These are phyloP conservation scores for Decorospora gaudefroyi DNA, from an alignment of 2,329 filamentous ascomycete species.

Conservation along the genomic window DNA sequence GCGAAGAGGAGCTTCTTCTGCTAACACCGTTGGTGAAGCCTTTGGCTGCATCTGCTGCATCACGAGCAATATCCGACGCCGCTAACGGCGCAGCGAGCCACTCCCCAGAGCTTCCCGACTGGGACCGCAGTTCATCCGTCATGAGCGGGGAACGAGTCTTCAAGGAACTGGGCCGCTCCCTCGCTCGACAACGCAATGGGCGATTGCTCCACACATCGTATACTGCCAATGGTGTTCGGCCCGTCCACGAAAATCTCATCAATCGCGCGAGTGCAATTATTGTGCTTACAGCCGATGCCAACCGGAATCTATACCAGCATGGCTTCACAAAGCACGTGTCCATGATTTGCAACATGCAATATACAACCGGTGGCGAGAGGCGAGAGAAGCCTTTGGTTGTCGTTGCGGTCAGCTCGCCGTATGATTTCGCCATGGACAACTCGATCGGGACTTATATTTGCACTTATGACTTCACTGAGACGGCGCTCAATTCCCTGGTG, in stretches of 20 bases:
- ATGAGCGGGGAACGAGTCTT: constrained; percentile 96
- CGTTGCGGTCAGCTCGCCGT: constrained; percentile 90
- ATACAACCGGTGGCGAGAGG: constrained; percentile 70
- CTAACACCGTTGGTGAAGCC: constrained; percentile 90
- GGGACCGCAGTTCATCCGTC: constrained; percentile 65
- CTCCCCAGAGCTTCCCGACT: constrained; percentile 59
- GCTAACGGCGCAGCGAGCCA: constrained; percentile 55
- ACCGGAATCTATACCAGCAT: constrained; percentile 89
- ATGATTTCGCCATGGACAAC: constrained; percentile 93
- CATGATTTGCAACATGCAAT: constrained; percentile 88
- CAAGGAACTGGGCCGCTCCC: constrained; percentile 79
- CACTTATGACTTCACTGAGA: constrained; percentile 95
- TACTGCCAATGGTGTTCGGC: constrained; percentile 87
- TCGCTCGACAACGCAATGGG: constrained; percentile 84
- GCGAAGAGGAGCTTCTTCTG: constrained; percentile 85
- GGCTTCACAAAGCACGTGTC: constrained; percentile 95
- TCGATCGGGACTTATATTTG: constrained; percentile 91
- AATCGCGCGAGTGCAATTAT: constrained; percentile 86
- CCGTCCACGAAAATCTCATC: constrained; percentile 91
- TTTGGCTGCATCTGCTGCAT: constrained; percentile 84
- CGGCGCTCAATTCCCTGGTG: constrained; percentile 81
- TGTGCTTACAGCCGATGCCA: constrained; percentile 90
- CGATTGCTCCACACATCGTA: constrained; percentile 93
- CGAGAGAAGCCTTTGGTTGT: constrained; percentile 84
- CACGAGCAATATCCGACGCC: constrained; percentile 69